These are phyloP conservation scores for Dillenia suffruticosa DNA, from an alignment of 164 flowering plant species.

Conservation along the genomic window DNA sequence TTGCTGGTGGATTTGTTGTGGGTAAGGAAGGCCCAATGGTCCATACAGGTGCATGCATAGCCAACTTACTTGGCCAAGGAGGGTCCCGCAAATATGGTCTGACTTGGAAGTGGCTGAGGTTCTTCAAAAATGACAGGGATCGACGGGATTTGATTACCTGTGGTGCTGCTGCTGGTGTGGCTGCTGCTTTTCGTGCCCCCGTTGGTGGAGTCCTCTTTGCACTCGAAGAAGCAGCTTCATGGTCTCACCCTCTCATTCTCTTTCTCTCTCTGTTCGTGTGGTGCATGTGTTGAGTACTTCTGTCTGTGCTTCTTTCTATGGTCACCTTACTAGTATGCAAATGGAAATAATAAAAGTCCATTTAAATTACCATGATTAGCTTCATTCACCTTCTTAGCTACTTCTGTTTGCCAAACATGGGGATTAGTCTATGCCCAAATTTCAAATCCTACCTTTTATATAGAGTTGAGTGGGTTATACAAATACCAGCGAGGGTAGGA, in stretches of 20 bases:
- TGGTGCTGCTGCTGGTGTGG: constrained; percentile 98
- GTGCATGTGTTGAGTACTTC: too few relatives aligned
- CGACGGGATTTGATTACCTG: constrained; percentile 89
- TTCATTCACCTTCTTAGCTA: too few relatives aligned
- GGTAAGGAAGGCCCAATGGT: constrained; percentile 99
- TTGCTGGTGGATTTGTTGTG: constrained; percentile 83
- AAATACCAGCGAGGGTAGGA: too few relatives aligned
- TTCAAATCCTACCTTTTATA: too few relatives aligned
- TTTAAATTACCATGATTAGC: too few relatives aligned
- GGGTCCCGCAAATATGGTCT: constrained; percentile 80
- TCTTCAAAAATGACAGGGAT: constrained; percentile 89
- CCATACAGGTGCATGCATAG: constrained; percentile 96
- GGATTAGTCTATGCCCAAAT: too few relatives aligned
- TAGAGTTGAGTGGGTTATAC: too few relatives aligned
- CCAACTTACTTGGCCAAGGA: constrained; percentile 85
- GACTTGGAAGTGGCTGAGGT: constrained; percentile 91
- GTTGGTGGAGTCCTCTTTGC: constrained; percentile 95
- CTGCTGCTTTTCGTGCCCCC: constrained; percentile 96
- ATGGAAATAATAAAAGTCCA: too few relatives aligned
- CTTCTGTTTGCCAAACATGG: too few relatives aligned
- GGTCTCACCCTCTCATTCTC: constrained; percentile 32
- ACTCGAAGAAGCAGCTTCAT: constrained; percentile 94
- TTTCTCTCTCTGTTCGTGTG: not conserved
- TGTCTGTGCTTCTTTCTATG: too few relatives aligned
- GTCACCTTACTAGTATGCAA: too few relatives aligned